Conservation (phyloP, 768 basidiomycete species). For the Podaxis sp. region DNA sequence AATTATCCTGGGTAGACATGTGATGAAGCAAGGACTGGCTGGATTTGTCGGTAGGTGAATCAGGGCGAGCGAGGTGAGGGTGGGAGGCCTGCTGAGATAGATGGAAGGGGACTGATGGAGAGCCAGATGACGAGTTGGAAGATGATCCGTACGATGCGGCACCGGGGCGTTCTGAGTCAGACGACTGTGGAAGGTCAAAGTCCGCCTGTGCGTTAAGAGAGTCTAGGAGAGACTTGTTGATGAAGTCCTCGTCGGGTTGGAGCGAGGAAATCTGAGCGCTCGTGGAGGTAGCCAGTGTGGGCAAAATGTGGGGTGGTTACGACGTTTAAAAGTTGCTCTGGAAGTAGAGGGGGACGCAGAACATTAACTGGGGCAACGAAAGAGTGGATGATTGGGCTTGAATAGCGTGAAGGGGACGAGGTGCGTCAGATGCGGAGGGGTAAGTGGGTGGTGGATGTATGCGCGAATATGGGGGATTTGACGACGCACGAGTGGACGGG, state of each 20-base stretch:
- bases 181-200: conserved; percentile 59
- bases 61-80: conserved; percentile 36
- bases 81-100: conserved; percentile 42
- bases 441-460: conserved; percentile 14
- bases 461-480: conserved; percentile 16
- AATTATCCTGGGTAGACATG: conserved; percentile 28
- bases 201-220: conserved; percentile 82
- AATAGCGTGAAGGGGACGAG: conserved; percentile 1
- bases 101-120: conserved; percentile 54
- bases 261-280: conserved; percentile 33
- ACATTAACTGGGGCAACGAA: conserved; percentile 27
- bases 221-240: conserved; percentile 81
- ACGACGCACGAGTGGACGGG: conserved; percentile 14
- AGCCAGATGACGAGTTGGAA: conserved; percentile 51
- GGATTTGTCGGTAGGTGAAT: conserved; percentile 42
- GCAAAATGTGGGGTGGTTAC: conserved; percentile 21
- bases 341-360: conserved; percentile 18
- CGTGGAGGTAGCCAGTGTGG: conserved; percentile 50
- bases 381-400: conserved; percentile 11
- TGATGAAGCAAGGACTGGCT: conserved; percentile 28
- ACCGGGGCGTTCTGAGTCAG: conserved; percentile 47
- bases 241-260: conserved; percentile 69
- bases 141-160: conserved; percentile 43
- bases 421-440: conserved; percentile 7
- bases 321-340: conserved; percentile 15